A percentile compares a stretch with the other conserved stretches of the same genome.
These are phyloP conservation scores for Mallotus nudiflorus DNA, from an alignment of 345 rosid species.

Conservation along the genomic window DNA sequence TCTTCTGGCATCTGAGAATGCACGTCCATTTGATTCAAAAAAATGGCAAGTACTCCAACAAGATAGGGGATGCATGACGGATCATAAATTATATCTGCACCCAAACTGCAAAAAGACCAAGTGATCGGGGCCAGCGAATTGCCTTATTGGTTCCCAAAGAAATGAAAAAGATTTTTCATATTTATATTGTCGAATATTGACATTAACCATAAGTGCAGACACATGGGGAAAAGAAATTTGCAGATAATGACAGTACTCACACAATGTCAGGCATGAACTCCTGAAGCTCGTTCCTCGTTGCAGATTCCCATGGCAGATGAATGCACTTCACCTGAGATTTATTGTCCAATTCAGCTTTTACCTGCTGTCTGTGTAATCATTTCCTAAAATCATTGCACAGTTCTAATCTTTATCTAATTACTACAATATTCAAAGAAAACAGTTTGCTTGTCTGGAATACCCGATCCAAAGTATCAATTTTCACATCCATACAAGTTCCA, in stretches of 20 bases:
- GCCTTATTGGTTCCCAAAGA: background rate
- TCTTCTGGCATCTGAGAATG: constrained; percentile 17
- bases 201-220: background rate
- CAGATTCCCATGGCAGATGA: constrained; percentile 85
- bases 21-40: constrained; percentile 38
- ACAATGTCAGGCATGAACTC: constrained; percentile 55
- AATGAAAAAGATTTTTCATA: background rate
- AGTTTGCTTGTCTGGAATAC: background rate
- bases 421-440: background rate
- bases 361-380: background rate
- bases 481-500: background rate
- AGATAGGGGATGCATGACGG: constrained; percentile 72
- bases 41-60: constrained; percentile 52
- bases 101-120: constrained; percentile 47
- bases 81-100: constrained; percentile 83
- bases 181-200: background rate
- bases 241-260: constrained; percentile 38
- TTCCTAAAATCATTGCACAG: background rate
- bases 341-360: constrained; percentile 14
- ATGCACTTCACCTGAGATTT: constrained; percentile 57
- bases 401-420: background rate
- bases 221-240: background rate
- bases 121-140: background rate
- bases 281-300: constrained; percentile 47
- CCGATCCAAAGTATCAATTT: background rate